Evolutionary conservation across 345 rosid species (phyloP), one percentile per base, ranked within the genome.

Genomic region (Citrus australasica): DNA sequence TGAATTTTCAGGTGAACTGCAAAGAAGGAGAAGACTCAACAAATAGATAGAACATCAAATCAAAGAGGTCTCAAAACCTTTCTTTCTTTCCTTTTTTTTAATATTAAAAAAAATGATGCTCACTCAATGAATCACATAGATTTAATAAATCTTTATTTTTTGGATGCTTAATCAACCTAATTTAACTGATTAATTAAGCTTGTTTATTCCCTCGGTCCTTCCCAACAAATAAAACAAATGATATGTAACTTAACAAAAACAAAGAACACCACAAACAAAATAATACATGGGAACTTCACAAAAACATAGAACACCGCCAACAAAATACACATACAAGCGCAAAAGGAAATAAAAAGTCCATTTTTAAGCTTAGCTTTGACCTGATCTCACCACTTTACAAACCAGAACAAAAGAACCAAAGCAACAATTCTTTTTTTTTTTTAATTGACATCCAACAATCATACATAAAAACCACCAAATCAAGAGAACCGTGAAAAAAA

Each of bases 401-500:
- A 69, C 25, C 75, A 32, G 56, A 71, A 40, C 71, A 63, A 69
- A 70, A 65, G 67, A 81, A 65, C 75, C 69, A 80, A 27, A 60
- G 22, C 38, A 51, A 33, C 59, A 27, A 16, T 32, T 13, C 27
- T 46, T 25, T 46, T 64, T 32, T 13, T 33, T 46, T 25, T 46
- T 64, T 13, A 21, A 21, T 32, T 71, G 53, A 7, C 66, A 81
- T 19, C 65, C 55, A 81, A 13, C 51, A 42, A 48, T 6, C 14
- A 37, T 66, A 53, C 72, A 78, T 1, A 63, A 58, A 11, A 58
- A 67, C 40, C 76, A 46, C 13, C 14, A 79, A 68, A 80, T 74
- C 55, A 42, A 48, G 64, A 73, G 48, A 79, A 71, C 59, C 32
- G 19, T 53, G 58, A 73, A 7, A 59, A 65, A 70, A 67, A 2